These are phyloP conservation scores for Neobulgaria alba DNA, from an alignment of 2,329 filamentous ascomycete species.

Conservation along the genomic window DNA sequence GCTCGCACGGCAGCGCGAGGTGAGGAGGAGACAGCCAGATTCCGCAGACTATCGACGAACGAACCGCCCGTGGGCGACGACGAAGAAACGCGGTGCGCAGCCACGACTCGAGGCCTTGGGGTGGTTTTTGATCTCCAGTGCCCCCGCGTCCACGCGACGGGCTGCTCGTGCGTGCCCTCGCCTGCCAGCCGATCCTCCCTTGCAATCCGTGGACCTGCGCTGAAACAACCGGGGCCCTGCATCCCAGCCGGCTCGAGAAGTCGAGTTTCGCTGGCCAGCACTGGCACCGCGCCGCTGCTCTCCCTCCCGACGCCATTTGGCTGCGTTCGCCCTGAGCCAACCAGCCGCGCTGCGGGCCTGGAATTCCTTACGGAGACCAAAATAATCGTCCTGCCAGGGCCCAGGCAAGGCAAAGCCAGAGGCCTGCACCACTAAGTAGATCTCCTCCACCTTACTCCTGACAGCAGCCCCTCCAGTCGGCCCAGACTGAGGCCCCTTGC, in stretches of 20 bases:
- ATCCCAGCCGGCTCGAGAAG: conserved; percentile 6
- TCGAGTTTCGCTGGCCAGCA: conserved; percentile 6
- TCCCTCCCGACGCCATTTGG: conserved; percentile 8
- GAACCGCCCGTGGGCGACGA: too few relatives aligned
- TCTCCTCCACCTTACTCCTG: neutral
- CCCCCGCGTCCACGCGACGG: conserved; percentile 3
- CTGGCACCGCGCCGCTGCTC: too few relatives aligned
- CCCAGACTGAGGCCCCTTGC: neutral
- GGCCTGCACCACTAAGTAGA: neutral
- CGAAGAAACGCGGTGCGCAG: too few relatives aligned
- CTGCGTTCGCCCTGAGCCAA: conserved; percentile 13
- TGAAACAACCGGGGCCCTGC: conserved; percentile 8
- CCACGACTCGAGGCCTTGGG: too few relatives aligned
- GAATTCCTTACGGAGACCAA: conserved; percentile 18
- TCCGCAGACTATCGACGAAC: too few relatives aligned
- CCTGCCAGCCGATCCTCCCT: conserved; percentile 6
- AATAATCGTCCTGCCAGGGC: conserved; percentile 19
- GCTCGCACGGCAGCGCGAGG: neutral
- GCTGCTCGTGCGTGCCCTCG: conserved; percentile 2
- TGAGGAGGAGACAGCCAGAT: conserved; percentile 2
- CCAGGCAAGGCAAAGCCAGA: conserved; percentile 3
- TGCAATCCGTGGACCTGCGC: conserved; percentile 5
- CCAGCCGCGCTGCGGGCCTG: conserved; percentile 8
- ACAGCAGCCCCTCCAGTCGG: conserved; percentile 1
- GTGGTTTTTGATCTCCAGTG: conserved; percentile 8